Evolutionary conservation across 441 rosid species (phyloP).

Genomic region (Gossypium trilobum): DNA sequence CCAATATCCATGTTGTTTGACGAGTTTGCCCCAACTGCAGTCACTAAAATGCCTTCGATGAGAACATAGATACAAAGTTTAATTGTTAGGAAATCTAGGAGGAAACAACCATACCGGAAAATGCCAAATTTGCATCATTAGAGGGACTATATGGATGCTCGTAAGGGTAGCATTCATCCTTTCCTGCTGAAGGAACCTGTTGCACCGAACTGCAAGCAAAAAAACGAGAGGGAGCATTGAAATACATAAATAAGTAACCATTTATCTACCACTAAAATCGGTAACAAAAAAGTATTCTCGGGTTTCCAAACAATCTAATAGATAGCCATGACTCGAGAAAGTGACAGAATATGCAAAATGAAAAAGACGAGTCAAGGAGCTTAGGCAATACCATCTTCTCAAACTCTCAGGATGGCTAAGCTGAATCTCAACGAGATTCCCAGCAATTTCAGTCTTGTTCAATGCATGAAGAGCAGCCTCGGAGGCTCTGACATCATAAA

Average conservation of each 20-base stretch:
- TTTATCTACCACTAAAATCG: not conserved
- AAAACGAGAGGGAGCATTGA: not conserved
- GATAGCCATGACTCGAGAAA: not conserved
- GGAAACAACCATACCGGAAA: slow-evolving; percentile 33
- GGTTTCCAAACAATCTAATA: not conserved
- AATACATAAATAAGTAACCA: not conserved
- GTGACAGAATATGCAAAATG: not conserved
- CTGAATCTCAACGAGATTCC: slow-evolving; percentile 44
- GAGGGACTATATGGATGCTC: slow-evolving; percentile 31
- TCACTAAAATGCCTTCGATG: slow-evolving; percentile 27
- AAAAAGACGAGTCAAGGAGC: not conserved
- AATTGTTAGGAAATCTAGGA: slow-evolving; percentile 2
- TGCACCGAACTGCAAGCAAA: slow-evolving; percentile 32
- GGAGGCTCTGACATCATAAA: slow-evolving; percentile 52
- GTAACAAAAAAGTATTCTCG: not conserved
- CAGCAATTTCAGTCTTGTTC: slow-evolving; percentile 43
- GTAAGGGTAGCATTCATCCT: slow-evolving; percentile 24
- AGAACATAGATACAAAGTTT: slow-evolving; percentile 5
- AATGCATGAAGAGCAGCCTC: slow-evolving; percentile 45
- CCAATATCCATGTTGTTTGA: slow-evolving; percentile 24
- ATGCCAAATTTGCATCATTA: slow-evolving; percentile 23
- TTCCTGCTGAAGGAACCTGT: slow-evolving; percentile 30
- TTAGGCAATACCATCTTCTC: slow-evolving; percentile 18
- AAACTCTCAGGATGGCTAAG: slow-evolving; percentile 35
- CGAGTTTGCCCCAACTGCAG: slow-evolving; percentile 26